Base-by-base conservation (phyloP, 2,329 filamentous ascomycete genomes). In the Colletotrichum destructivum region DNA sequence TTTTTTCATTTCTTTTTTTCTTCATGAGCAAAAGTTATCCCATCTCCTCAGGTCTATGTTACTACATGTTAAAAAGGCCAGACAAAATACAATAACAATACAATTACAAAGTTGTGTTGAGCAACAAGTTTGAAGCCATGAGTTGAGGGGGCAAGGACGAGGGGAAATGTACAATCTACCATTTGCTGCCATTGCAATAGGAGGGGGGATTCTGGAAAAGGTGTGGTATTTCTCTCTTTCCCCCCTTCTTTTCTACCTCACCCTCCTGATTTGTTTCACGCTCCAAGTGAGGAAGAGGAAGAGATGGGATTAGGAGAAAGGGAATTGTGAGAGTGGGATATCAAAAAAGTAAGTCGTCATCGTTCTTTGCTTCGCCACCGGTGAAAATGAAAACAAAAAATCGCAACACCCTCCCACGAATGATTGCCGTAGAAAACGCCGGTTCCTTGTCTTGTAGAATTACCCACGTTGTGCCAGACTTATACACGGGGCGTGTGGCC, bases 301-400 rank as follows among this genome's bases (percentile, higher is more conserved):
- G 18, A 42, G 3, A 23, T 26, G n/a, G 35, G 35, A 26, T 40
- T 49, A 18, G n/a, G 23, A 18, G 18, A 40, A 18, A 7, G 23
- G n/a, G n/a, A n/a, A 62, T 38, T 26, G 44, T 38, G 52, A 35
- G 26, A 40, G 46, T 38, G 69, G 69, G 69, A 72, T 72, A 72
- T 72, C 69, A 69, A 61, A 56, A 56, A 52, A 72, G 59, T 54
- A 69, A 38, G 65, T 72, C 69, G 69, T 72, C 69, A 72, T 72
- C 69, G 69, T 72, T 64, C 60, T 69, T 47, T 54, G 60, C 69
- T 72, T 69, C 57, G 69, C 69, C 69, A 69, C 69, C 52, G 40
- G 31, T 52, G 31, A 15, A 66, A 60, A 57, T 12, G 64, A 52
- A 56, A 11, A 15, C 21, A 52, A 46, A 59, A 64, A 54, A 38